Percentiles rank a stretch among this genome's conserved stretches.
phyloP scores from a whole-genome alignment of 164 flowering plant genomes.

The Vitis labrusca region DNA sequence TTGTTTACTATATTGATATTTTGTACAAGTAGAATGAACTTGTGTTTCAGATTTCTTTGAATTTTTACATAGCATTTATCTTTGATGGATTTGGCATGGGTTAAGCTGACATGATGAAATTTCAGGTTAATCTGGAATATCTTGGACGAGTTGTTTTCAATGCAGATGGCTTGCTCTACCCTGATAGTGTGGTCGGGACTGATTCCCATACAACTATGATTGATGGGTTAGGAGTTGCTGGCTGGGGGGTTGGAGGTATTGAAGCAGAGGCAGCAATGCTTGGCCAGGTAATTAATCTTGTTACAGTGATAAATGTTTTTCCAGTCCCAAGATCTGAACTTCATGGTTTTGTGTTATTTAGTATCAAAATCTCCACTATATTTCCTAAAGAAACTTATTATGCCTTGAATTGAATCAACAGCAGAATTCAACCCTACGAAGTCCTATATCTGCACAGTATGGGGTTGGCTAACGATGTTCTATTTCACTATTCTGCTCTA shows the following conservation, averaged over 20 bases:
- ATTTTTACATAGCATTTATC: not conserved
- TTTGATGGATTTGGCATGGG: not conserved
- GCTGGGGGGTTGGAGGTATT: constrained; percentile 98
- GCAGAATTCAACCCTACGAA: no score
- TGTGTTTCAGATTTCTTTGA: not conserved
- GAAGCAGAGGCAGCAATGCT: constrained; percentile 99
- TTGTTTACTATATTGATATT: no score
- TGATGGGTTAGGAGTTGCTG: constrained; percentile 96
- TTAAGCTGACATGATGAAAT: constrained; percentile 6
- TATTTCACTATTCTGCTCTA: no score
- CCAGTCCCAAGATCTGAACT: not conserved
- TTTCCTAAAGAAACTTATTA: no score
- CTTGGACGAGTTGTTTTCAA: constrained; percentile 95
- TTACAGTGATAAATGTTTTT: not conserved
- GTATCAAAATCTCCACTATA: not conserved
- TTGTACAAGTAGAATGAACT: not conserved
- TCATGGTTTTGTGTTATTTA: not conserved
- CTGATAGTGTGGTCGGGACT: constrained; percentile 97
- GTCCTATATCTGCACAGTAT: no score
- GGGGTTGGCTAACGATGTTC: no score
- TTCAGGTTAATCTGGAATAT: constrained; percentile 88
- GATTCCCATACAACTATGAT: constrained; percentile 99
- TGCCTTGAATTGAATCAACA: no score
- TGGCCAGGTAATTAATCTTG: constrained; percentile 67
- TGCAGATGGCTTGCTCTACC: constrained; percentile 74